Evolutionary conservation across 2,329 filamentous ascomycete genomes (phyloP).

Genomic region (Cryphonectria nitschkei): DNA sequence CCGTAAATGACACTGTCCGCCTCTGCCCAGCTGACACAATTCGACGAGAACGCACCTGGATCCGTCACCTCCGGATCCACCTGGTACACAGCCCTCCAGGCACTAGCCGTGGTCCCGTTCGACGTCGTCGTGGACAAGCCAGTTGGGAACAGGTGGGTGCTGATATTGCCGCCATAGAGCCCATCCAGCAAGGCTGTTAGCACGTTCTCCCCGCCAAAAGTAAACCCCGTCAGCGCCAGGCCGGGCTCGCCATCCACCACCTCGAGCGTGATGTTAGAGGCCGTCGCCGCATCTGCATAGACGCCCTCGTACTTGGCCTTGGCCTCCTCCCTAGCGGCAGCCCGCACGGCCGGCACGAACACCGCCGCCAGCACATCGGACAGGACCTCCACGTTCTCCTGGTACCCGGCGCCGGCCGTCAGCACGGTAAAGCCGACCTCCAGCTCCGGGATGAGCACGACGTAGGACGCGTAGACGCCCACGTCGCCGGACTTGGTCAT

Average conservation of each 20-base stretch:
- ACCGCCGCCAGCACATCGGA: conserved; percentile 36
- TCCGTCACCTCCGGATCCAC: conserved; percentile 33
- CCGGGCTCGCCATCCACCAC: conserved; percentile 37
- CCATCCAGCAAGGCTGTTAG: conserved; percentile 34
- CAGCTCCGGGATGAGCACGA: conserved; percentile 41
- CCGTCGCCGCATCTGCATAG: conserved; percentile 32
- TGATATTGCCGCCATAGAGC: conserved; percentile 32
- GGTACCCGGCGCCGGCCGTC: conserved; percentile 32
- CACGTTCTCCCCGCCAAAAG: conserved; percentile 41
- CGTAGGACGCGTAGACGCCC: conserved; percentile 39
- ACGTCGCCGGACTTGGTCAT: conserved; percentile 38
- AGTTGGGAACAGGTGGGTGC: conserved; percentile 39
- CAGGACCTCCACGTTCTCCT: conserved; percentile 35
- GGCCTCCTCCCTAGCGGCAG: conserved; percentile 36
- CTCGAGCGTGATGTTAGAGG: conserved; percentile 38
- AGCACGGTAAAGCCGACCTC: conserved; percentile 42
- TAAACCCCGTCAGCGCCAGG: conserved; percentile 37
- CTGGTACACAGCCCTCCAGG: conserved; percentile 40
- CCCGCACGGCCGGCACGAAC: conserved; percentile 37
- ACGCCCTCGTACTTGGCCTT: conserved; percentile 35
- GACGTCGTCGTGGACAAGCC: conserved; percentile 34
- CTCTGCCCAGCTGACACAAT: conserved; percentile 16
- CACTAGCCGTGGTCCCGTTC: conserved; percentile 36
- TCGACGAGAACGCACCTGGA: conserved; percentile 41
- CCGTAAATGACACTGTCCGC: conserved; percentile 10